Evolutionary conservation across 805 yeast species (phyloP), one percentile per base, ranked within the genome.

Genomic region (Candida fluviatilis): DNA sequence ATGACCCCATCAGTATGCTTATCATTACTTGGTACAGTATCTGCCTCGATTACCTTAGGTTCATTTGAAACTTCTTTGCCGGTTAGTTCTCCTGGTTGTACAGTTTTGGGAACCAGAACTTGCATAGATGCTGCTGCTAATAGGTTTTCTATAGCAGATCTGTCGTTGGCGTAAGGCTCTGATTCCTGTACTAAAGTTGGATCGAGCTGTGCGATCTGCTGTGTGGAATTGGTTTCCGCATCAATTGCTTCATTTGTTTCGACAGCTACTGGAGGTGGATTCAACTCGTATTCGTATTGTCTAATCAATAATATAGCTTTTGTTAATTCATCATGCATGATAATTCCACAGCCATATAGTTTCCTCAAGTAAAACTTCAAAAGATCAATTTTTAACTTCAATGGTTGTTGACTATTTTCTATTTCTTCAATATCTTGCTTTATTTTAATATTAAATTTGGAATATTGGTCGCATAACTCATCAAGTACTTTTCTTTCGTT

Each of bases 281-380:
- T 31, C 21, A 39, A 34, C 17, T 37, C 39, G 8, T 38, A 23
- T 18, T 41, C 41, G 16, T 41, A 38, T 14, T 42, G 42, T 34
- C 49, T 47, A 12, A 58, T 47, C 14, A 53, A 40, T 12, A 44
- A 43, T 17, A 54, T 27, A 2, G 47, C 35, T 18, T 51, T 47
- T 6, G 34, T 46, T 34, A 51, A 43, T 19, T 54, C 45, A 24
- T 57, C 62, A 8, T 48, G 53, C 18, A 52, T 39, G 6, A 52
- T 38, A 6, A 63, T 42, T 3, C 62, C 59, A 32, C 60, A 43
- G 2, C 67, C 66, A 42, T 62, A 63, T 0, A 57, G 28, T 34
- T 60, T 62, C 25, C 69, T 44, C 16, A 61, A 40, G 2, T 50
- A 25, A 36, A 55, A 62, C 35, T 40, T 45, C 19, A 56, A 46